A percentile compares a stretch with the other conserved stretches of the same genome.
phyloP scores from a whole-genome alignment of 23 red algal genomes.

The Gracilaria caudata region DNA sequence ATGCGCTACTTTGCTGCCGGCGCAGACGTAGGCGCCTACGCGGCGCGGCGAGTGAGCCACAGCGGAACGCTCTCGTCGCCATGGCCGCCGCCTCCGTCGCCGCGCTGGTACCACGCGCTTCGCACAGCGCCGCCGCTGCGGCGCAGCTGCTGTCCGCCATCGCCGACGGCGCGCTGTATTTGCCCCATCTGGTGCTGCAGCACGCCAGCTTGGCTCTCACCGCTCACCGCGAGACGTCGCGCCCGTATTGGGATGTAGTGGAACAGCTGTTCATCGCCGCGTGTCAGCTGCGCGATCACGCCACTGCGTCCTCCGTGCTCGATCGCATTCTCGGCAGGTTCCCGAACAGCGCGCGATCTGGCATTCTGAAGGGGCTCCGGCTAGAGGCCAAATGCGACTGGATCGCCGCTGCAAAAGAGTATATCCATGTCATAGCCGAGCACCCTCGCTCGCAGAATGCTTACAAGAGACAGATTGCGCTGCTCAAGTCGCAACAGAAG shows the following conservation, averaged over 20 bases:
- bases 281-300: slow-evolving; percentile 1
- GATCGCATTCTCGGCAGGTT: slow-evolving; percentile 17
- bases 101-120: slow-evolving; percentile 2
- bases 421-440: slow-evolving; percentile 30
- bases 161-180: background rate
- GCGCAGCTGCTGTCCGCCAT: background rate
- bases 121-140: background rate
- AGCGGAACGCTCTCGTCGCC: background rate
- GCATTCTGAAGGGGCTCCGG: slow-evolving; percentile 6
- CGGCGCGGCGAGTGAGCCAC: background rate
- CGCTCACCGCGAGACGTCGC: background rate
- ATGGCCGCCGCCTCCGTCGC: slow-evolving; percentile 2
- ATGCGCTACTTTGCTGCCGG: background rate
- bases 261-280: slow-evolving; percentile 32
- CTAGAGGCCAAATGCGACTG: slow-evolving; percentile 29
- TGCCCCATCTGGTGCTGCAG: background rate
- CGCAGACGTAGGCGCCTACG: background rate
- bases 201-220: background rate
- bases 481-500: slow-evolving; percentile 55
- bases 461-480: slow-evolving; percentile 69
- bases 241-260: slow-evolving; percentile 41
- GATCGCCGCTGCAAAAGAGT: slow-evolving; percentile 17
- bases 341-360: slow-evolving; percentile 38
- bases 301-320: background rate
- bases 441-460: slow-evolving; percentile 12